Percentiles rank a stretch among this genome's conserved stretches.
phyloP scores from a whole-genome alignment of 1,284 basidiomycete genomes.

The Ceratobasidium sp. region DNA sequence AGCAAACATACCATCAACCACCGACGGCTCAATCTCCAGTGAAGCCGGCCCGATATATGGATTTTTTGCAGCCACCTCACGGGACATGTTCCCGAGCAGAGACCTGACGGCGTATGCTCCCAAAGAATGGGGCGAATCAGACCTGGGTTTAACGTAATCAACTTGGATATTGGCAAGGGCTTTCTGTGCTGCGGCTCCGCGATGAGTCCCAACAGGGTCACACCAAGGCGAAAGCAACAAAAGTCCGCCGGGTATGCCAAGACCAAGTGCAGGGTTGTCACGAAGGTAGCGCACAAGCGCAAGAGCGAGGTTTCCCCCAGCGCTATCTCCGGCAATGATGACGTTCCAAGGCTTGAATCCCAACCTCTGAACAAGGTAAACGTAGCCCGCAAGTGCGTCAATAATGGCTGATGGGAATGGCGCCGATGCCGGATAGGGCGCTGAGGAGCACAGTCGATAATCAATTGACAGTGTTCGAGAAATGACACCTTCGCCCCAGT shows the following conservation, averaged over 20 bases:
- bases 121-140: slow-evolving; percentile 6
- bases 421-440: slow-evolving; percentile 54
- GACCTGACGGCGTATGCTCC: slow-evolving; percentile 32
- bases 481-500: slow-evolving; percentile 4
- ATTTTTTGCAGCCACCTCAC: slow-evolving; percentile 60
- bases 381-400: slow-evolving; percentile 73
- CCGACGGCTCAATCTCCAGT: slow-evolving; percentile 55
- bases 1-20: slow-evolving; percentile 61
- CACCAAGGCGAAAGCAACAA: slow-evolving; percentile 72
- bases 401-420: slow-evolving; percentile 75
- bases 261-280: slow-evolving; percentile 52
- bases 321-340: slow-evolving; percentile 77
- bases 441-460: slow-evolving; percentile 65
- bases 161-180: slow-evolving; percentile 55
- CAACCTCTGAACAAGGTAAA: slow-evolving; percentile 66
- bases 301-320: slow-evolving; percentile 78
- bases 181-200: slow-evolving; percentile 55
- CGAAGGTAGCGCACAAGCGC: slow-evolving; percentile 68
- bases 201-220: slow-evolving; percentile 61
- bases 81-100: slow-evolving; percentile 56
- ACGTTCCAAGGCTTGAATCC: slow-evolving; percentile 69
- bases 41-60: slow-evolving; percentile 72
- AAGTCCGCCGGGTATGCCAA: slow-evolving; percentile 68
- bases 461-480: slow-evolving; percentile 63
- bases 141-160: slow-evolving; percentile 57